Base-by-base conservation (phyloP, 192 early-diverging fungal genomes). In the Backusella luteola region DNA sequence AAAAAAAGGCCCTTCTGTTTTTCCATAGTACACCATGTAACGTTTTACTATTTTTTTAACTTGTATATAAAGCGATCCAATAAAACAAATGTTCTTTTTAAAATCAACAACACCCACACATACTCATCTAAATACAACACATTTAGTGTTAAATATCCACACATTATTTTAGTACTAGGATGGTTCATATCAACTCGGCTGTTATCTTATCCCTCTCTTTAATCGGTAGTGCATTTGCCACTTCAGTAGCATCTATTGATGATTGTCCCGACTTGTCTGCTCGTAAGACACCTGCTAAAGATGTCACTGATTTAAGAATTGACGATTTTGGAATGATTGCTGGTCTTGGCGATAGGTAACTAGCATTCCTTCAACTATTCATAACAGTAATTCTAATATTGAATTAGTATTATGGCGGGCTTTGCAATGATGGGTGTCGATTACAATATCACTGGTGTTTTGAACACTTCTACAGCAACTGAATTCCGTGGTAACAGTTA, bases 281-380 rank as follows among this genome's bases (percentile, higher is more conserved):
- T 8, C 80, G 89, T 14, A 8, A 34, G 3, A 67, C 53, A 1
- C 70, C 46, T 12, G 76, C 88, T 19, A 71, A 52, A 29, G 67
- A 38, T 26, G 81, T 89, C 2, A 73, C 77, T 67, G 88, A 90
- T 77, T 78, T 88, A 21, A 74, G 89, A 41, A 66, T 84, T 26
- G 89, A 89, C 42, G 88, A 91, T 77, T 84, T 91, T 66, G 79
- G 73, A 36, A 77, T 87, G 11, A 73, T 89, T 42, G 83, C 81
- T 44, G 88, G 86, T 8, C 71, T 91, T 9, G 89, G 89, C 38
- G 89, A 91, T 75, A 81, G 80, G 80, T 81, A 46, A 32, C 14
- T 49, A 63, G 12, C 12, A 26, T 29, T 63, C 4, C 3, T 29
- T 26, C 6, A 3, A 6, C 15, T 11, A 38, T 4, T 53, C 6